These are phyloP conservation scores for Moricandia arvensis DNA, from an alignment of 345 rosid species.

Conservation along the genomic window DNA sequence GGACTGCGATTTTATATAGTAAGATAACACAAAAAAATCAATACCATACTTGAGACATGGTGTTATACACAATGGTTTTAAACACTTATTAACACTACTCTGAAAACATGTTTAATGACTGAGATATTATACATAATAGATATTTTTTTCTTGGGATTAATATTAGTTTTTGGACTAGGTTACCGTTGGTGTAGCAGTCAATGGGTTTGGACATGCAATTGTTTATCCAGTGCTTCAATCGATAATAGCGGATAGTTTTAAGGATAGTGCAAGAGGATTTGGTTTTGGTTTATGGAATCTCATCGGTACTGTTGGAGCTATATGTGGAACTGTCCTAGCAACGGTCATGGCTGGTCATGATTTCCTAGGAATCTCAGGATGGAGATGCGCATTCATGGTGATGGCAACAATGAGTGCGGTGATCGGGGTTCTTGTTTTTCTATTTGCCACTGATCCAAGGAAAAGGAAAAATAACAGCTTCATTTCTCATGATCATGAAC, in stretches of 20 bases:
- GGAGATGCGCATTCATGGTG: constrained; percentile 87
- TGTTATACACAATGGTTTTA: too few species aligned
- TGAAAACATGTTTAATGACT: neutral
- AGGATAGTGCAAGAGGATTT: constrained; percentile 66
- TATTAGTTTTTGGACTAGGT: constrained; percentile 39
- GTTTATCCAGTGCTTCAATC: constrained; percentile 95
- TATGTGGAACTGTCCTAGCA: constrained; percentile 82
- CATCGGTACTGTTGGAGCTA: constrained; percentile 71
- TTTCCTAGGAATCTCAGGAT: constrained; percentile 60
- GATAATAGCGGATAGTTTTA: constrained; percentile 84
- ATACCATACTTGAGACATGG: neutral
- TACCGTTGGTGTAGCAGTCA: constrained; percentile 78
- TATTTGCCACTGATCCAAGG: constrained; percentile 60
- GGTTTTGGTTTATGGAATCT: constrained; percentile 78
- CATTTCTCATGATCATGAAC: constrained; percentile 15
- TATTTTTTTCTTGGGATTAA: neutral
- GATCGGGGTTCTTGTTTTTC: constrained; percentile 67
- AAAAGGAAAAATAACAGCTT: constrained; percentile 1
- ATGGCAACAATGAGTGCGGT: constrained; percentile 63
- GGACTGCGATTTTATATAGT: too few species aligned
- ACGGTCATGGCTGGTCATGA: constrained; percentile 84
- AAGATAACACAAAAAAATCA: too few species aligned
- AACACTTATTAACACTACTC: too few species aligned
- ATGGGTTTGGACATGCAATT: constrained; percentile 85
- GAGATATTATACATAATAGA: neutral